Percentiles rank a stretch among this genome's conserved stretches.
Evolutionary conservation across 768 basidiomycete genomes (phyloP).

Genomic region (Hemileccinum rubropunctum): DNA sequence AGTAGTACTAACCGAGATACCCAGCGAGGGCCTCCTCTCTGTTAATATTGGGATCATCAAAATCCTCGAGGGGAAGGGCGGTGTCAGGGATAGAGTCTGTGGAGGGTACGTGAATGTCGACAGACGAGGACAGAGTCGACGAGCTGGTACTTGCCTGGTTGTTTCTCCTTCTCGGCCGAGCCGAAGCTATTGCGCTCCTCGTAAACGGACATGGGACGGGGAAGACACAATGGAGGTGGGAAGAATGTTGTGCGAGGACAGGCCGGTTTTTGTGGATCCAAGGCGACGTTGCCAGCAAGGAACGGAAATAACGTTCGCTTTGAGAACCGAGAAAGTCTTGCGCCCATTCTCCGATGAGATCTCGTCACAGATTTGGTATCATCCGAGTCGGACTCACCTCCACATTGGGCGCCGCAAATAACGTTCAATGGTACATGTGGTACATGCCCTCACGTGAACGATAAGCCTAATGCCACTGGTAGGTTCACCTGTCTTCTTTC

Average conservation of each 20-base stretch:
- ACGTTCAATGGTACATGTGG: conserved; percentile 2
- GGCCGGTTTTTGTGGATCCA: conserved; percentile 11
- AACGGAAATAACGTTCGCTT: neutral
- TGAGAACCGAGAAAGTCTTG: neutral
- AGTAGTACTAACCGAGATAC: conserved; percentile 19
- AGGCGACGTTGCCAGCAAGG: neutral
- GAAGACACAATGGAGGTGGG: neutral
- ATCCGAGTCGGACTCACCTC: too few species aligned
- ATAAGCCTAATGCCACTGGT: too few species aligned
- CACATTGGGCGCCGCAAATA: too few species aligned
- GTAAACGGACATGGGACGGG: conserved; percentile 19
- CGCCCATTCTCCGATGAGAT: neutral
- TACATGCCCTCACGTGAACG: neutral
- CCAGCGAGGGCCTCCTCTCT: conserved; percentile 25
- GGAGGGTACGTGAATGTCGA: neutral
- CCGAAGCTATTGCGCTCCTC: conserved; percentile 15
- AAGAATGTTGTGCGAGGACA: neutral
- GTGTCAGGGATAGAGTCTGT: conserved; percentile 5
- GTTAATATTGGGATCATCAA: conserved; percentile 40
- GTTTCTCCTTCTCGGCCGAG: conserved; percentile 26
- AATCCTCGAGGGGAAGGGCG: conserved; percentile 18
- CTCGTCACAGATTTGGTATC: neutral
- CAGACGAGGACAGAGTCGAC: neutral
- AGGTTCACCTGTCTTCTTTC: too few species aligned
- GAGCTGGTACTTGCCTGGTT: conserved; percentile 5